Evolutionary conservation across 345 rosid species (phyloP).

Genomic region (Citrus glauca): DNA sequence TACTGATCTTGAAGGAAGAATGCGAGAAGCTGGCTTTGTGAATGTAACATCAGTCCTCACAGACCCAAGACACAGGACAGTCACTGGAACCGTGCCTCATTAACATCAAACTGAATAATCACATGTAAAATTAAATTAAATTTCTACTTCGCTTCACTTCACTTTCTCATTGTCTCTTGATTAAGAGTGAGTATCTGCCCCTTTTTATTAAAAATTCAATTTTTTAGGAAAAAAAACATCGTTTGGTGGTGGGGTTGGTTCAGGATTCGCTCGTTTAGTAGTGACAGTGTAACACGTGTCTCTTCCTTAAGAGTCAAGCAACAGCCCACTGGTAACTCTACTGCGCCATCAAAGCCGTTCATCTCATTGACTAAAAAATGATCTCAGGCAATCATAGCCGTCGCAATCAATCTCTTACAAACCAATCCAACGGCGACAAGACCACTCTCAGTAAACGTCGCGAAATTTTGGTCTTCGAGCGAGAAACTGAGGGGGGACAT

Average conservation of each 20-base stretch:
- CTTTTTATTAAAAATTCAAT: too few species aligned
- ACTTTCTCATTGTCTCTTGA: background rate
- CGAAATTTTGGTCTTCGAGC: background rate
- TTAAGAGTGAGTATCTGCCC: too few species aligned
- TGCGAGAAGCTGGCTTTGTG: constrained; percentile 45
- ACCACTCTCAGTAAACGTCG: background rate
- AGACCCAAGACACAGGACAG: constrained; percentile 51
- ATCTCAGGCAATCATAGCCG: constrained; percentile 1
- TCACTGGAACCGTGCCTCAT: constrained; percentile 46
- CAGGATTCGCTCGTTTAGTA: background rate
- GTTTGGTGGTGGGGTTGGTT: background rate
- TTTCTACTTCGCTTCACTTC: background rate
- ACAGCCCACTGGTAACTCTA: background rate
- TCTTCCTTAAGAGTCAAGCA: constrained; percentile 17
- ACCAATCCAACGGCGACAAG: background rate
- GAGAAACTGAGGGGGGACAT: background rate
- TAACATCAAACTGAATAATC: constrained; percentile 2
- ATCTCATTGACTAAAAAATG: background rate
- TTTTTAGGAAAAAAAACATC: too few species aligned
- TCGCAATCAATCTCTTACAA: background rate
- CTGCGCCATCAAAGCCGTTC: constrained; percentile 5
- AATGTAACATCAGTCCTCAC: constrained; percentile 38
- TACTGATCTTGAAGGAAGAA: constrained; percentile 46
- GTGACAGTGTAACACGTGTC: background rate
- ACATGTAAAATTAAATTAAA: background rate